Base-by-base conservation (phyloP, 768 basidiomycete species). In the Boletellus emodensis region DNA sequence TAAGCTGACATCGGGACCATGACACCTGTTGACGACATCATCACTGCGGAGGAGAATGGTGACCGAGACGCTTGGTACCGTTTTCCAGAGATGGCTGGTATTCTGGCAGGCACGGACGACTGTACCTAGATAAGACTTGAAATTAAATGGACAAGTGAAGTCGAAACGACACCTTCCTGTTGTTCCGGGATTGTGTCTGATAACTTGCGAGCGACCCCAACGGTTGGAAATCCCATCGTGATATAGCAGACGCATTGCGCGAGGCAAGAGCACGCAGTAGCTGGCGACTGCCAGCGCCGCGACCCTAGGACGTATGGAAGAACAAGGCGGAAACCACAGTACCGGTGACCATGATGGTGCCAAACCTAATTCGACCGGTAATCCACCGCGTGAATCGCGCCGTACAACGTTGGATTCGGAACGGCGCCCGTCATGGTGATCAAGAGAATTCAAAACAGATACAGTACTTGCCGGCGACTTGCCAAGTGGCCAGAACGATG, bases 401-500 rank as follows among this genome's bases (percentile, higher is more conserved):
- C 20, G 30, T 30, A 30, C 22, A 35, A 45, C 38, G 17, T 46
- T 45, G 48, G 40, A 7, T 30, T 30, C 30, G 33, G 35, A 51
- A 40, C 37, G 42, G 48, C 46, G 49, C 56, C 24, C 52, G 56
- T 48, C 40, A 46, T 35, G 34, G 53, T 38, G 58, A 49, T 61
- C 52, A 42, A 56, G 51, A 48, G 44, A 30, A 48, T 39, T 48
- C 32, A 46, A 36, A 30, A 34, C 20, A 13, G 13, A 39, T 15
- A 17, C 13, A 26, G 24, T 4, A 26, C 24, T 26, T 47, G 10
- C 42, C 64, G 64, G 66, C 54, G 39, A 59, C 52, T 46, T 52
- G 47, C 45, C n/a, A 55, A 55, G 44, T 57, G 22, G 43, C 64
- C 66, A 54, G 33, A 30, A 53, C 39, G 38, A 52, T 46, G 22